Conservation (phyloP, 2,329 filamentous ascomycete genomes). For the Thielaviopsis euricoi region DNA sequence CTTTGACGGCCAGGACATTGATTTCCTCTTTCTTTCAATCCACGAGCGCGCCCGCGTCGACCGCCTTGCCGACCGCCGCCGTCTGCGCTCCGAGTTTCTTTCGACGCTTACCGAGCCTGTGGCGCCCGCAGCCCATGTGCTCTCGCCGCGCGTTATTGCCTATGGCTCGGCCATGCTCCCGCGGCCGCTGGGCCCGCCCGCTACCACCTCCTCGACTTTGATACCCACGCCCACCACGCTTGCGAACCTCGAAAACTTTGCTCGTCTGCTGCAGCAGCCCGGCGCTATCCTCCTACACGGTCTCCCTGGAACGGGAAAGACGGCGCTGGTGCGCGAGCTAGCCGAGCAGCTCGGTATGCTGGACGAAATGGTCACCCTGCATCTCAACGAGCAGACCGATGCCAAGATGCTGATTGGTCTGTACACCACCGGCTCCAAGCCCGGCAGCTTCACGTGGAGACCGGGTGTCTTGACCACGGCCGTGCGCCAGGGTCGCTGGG, state of each 20-base stretch:
- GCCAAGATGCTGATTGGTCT: constrained; percentile 90
- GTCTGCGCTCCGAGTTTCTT: constrained; percentile 1
- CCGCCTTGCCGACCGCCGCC: constrained; percentile 7
- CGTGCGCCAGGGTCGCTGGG: constrained; percentile 86
- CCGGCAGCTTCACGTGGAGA: constrained; percentile 82
- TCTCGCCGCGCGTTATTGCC: constrained; percentile 45
- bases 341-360: constrained; percentile 66
- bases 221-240: constrained; percentile 57
- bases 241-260: constrained; percentile 54
- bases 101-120: neutral
- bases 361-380: constrained; percentile 74
- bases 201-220: neutral
- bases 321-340: constrained; percentile 65
- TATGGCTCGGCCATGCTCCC: constrained; percentile 55
- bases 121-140: constrained; percentile 19
- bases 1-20: constrained; percentile 61
- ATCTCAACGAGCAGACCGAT: constrained; percentile 96
- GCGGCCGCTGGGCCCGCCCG: constrained; percentile 31
- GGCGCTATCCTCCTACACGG: constrained; percentile 71
- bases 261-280: constrained; percentile 45
- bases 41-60: constrained; percentile 38
- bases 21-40: constrained; percentile 58
- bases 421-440: constrained; percentile 76
- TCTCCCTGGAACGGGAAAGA: constrained; percentile 78
- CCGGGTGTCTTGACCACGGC: constrained; percentile 87